Evolutionary conservation across 352 stramenopile species (phyloP), one percentile per base, ranked within the genome.

Genomic region (Paralagenidium karlingii): DNA sequence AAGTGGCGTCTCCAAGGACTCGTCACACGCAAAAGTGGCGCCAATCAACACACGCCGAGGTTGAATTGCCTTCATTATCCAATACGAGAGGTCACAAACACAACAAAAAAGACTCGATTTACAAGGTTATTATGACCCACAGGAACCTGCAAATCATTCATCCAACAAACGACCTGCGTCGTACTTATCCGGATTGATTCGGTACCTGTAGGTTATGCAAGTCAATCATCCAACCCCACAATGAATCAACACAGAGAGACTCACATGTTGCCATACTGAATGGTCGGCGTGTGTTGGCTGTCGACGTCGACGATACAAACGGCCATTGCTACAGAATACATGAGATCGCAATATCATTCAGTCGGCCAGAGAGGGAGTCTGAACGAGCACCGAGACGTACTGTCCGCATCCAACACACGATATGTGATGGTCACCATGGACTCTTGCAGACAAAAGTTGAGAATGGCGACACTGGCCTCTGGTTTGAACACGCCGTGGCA

Each of bases 401-500:
- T 88, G 49, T 85, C 81, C 31, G 66, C 66, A 39, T 88, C 74
- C 5, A 85, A 45, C 18, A 82, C 54, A 33, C 74, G 74, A 45
- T 88, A 88, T 12, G 74, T 88, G 53, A 88, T 88, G 22, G 74
- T 88, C 28, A 88, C 74, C 68, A 88, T 82, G 44, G 74, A 83
- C 33, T 81, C 69, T 45, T 82, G 70, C 29, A 88, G 52, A 38
- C 60, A 79, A 45, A 88, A 88, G 53, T 88, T 88, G 44, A 85
- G 76, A 40, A 83, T 85, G 24, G 74, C 74, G 27, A 88, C 74
- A 39, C 69, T 85, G 13, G 74, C 55, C 43, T 82, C 68, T 11
- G 68, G 70, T 41, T 83, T 88, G 60, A 85, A 88, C 26, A 88
- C 60, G 29, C 74, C 74, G 36, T 88, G 74, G 45, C 74, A 88